These are phyloP conservation scores for Fusarium oligoseptatum DNA, from an alignment of 2,329 filamentous ascomycete genomes.

Conservation along the genomic window DNA sequence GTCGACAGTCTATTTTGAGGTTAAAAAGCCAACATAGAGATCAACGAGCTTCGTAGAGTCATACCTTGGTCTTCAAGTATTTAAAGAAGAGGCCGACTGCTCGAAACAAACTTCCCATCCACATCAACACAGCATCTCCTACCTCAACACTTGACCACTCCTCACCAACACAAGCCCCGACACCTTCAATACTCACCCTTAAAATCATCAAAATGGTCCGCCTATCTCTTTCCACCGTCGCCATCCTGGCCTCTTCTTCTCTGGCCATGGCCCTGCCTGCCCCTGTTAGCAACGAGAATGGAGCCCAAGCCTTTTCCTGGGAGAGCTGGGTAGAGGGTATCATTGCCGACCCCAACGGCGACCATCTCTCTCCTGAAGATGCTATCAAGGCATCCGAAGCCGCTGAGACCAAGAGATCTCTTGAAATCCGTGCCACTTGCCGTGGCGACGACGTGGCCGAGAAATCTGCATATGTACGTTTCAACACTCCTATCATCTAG, in stretches of 20 bases:
- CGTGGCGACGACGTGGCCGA: background rate
- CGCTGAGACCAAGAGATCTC: background rate
- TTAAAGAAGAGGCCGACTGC: background rate
- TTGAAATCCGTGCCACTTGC: background rate
- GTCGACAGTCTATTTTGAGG: background rate
- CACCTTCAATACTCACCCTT: too few species aligned
- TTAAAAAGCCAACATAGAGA: background rate
- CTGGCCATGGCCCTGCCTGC: background rate
- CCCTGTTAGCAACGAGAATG: background rate
- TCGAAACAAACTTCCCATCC: background rate
- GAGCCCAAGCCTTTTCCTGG: background rate
- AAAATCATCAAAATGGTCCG: background rate
- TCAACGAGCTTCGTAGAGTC: background rate
- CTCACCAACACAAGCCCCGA: background rate
- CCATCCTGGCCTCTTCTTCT: background rate
- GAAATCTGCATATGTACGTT: background rate
- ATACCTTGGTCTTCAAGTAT: background rate
- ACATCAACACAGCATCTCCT: background rate
- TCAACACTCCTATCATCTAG: fast-evolving
- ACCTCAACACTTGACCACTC: background rate
- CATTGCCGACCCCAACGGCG: background rate
- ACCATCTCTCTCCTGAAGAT: background rate
- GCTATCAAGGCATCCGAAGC: background rate
- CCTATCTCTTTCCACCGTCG: background rate
- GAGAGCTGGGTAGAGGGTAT: background rate